Evolutionary conservation across 2,329 filamentous ascomycete species (phyloP), one percentile per base, ranked within the genome.

Genomic region (Fusarium nisikadoi): DNA sequence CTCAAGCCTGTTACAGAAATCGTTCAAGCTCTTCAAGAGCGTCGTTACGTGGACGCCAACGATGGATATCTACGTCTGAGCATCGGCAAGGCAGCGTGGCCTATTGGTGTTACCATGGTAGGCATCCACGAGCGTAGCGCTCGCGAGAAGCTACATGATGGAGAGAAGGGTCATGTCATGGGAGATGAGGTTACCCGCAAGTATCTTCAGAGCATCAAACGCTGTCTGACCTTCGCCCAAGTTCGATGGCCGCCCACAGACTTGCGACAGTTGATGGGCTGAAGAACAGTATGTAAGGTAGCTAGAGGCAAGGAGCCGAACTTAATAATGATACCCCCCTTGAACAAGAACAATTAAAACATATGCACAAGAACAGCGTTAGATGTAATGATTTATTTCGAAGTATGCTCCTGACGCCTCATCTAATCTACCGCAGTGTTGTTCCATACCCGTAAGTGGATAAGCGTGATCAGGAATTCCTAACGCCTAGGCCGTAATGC

Each of bases 51-150:
- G 50, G 93, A 98, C 82, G 96, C 96, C 38, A 98, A 98, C 80
- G 94, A 99, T 80, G 95, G 94, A 1, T 99, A 99, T 81, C 85
- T 99, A 68, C 88, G 94, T 58, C 86, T 99, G 60, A 97, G 94
- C 80, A 99, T 99, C 78, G 94, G 94, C 72, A 97, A 97, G 84
- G 95, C 94, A 75, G 96, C 96, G 20, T 99, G 96, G 96, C 96
- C 96, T 29, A 99, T 99, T 78, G 96, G 96, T 83, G 96, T 99
- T 42, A 99, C 96, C 81, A 99, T 98, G 96, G 96, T 99, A 78
- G 96, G 96, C 86, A 99, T 99, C 77, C 96, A 99, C 88, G 96
- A 98, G 86, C 91, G 96, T 79, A 96, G 93, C 74, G 95, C 96
- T 25, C 90, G 96, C 71, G 96, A 99, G 84, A 99, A 99, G 84